Conservation (phyloP, 2,329 filamentous ascomycete species). For the Botrytis fragariae region DNA sequence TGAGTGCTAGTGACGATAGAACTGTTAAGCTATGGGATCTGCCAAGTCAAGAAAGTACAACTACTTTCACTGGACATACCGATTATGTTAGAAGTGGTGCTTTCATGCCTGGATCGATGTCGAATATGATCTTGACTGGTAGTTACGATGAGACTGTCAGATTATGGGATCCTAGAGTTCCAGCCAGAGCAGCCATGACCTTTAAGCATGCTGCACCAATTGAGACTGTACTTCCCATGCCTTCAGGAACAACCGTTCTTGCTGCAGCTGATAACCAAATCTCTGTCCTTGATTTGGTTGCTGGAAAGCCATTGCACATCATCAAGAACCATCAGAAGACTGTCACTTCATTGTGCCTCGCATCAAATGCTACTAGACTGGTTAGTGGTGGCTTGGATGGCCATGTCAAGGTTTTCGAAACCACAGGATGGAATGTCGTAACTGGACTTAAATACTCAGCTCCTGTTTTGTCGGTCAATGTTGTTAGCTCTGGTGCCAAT, state of each 20-base stretch:
- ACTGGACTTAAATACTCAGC: constrained; percentile 89
- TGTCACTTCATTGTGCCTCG: constrained; percentile 81
- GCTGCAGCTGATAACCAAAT: constrained; percentile 84
- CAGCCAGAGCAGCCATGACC: constrained; percentile 73
- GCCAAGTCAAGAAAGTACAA: constrained; percentile 71
- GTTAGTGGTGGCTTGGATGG: constrained; percentile 89
- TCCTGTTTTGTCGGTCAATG: constrained; percentile 79
- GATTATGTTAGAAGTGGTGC: constrained; percentile 89
- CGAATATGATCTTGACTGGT: constrained; percentile 77
- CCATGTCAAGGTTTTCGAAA: constrained; percentile 96
- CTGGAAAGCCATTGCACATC: constrained; percentile 80
- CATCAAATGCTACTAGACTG: constrained; percentile 75
- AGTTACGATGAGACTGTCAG: constrained; percentile 94
- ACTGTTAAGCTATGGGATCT: constrained; percentile 95
- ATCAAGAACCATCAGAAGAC: constrained; percentile 97
- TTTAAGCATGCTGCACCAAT: constrained; percentile 93
- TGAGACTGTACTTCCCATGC: constrained; percentile 83
- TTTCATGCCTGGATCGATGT: constrained; percentile 73
- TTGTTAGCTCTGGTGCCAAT: constrained; percentile 65
- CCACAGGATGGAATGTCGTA: constrained; percentile 93
- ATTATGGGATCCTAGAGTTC: constrained; percentile 85
- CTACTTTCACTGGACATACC: constrained; percentile 78
- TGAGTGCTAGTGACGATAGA: constrained; percentile 89
- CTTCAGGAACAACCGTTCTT: constrained; percentile 80
- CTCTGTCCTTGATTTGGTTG: constrained; percentile 87